Conservation (phyloP, 2,329 filamentous ascomycete species). For the Monosporascus sp. region DNA sequence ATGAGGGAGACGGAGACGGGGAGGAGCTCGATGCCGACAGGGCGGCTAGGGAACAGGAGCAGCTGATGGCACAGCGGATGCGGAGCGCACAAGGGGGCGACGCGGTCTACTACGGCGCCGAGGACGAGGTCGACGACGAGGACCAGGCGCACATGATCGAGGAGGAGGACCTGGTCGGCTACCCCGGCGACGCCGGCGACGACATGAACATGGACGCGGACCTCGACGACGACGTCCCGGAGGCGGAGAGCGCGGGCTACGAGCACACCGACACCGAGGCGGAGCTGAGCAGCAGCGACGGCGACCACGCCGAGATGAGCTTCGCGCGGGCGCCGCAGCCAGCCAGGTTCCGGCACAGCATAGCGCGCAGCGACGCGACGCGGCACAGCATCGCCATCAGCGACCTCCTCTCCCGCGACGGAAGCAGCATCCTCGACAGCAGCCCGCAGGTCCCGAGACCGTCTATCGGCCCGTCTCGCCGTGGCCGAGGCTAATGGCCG, state of each 20-base stretch:
- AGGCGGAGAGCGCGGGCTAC: slow-evolving; percentile 59
- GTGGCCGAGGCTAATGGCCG: slow-evolving; percentile 11
- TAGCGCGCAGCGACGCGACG: slow-evolving; percentile 35
- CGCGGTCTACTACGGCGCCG: slow-evolving; percentile 52
- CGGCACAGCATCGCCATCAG: slow-evolving; percentile 53
- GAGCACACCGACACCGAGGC: slow-evolving; percentile 75
- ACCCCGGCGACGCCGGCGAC: slow-evolving; percentile 23
- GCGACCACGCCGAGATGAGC: slow-evolving; percentile 29
- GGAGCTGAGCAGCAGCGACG: slow-evolving; percentile 46
- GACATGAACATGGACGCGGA: slow-evolving; percentile 61
- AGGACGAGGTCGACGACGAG: slow-evolving; percentile 50
- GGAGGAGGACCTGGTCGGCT: slow-evolving; percentile 51
- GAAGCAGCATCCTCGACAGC: slow-evolving; percentile 51
- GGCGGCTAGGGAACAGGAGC: slow-evolving; percentile 22
- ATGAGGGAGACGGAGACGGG: slow-evolving; percentile 29
- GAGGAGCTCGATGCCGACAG: slow-evolving; percentile 26
- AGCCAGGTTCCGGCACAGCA: slow-evolving; percentile 28
- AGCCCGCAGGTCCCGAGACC: slow-evolving; percentile 44
- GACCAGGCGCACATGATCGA: slow-evolving; percentile 55
- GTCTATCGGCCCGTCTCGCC: slow-evolving; percentile 13
- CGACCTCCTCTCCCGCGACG: slow-evolving; percentile 49
- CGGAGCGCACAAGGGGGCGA: slow-evolving; percentile 47
- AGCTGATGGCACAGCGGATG: slow-evolving; percentile 45
- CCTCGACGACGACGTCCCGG: slow-evolving; percentile 66
- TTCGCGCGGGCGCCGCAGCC: slow-evolving; percentile 30